Evolutionary conservation across 192 early-diverging fungal species (phyloP).

Genomic region (Diversispora epigaea): DNA sequence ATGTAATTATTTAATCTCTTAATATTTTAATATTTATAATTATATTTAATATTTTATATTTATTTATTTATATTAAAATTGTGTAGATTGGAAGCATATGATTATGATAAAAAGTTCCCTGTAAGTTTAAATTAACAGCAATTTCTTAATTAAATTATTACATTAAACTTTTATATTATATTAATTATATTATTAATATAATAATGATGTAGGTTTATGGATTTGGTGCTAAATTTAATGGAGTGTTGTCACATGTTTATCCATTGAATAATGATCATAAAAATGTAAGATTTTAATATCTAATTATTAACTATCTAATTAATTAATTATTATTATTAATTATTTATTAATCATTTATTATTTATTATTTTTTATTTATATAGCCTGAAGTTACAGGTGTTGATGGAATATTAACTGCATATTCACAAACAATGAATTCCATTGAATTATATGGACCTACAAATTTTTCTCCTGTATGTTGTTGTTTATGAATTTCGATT

Average conservation of each 20-base stretch:
- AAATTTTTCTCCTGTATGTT: slow-evolving; percentile 37
- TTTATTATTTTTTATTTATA: not conserved
- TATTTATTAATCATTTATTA: not conserved
- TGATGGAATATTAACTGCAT: slow-evolving; percentile 39
- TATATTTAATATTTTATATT: not conserved
- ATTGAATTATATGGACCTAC: slow-evolving; percentile 42
- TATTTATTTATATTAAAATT: not conserved
- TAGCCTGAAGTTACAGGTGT: slow-evolving; percentile 44
- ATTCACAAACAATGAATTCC: slow-evolving; percentile 40
- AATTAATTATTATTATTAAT: too few species aligned
- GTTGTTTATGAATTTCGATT: too few species aligned
- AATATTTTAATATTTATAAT: not conserved
- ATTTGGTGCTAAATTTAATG: slow-evolving; percentile 53
- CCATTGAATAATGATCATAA: slow-evolving; percentile 44
- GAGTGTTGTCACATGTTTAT: slow-evolving; percentile 48
- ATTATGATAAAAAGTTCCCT: slow-evolving; percentile 50
- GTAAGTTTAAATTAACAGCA: not conserved
- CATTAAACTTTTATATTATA: too few species aligned
- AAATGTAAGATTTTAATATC: slow-evolving; percentile 39
- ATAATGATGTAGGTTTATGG: slow-evolving; percentile 35
- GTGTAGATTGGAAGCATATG: slow-evolving; percentile 45
- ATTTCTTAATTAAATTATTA: too few species aligned
- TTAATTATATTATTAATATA: too few species aligned
- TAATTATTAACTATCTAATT: not conserved
- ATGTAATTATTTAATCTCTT: slow-evolving; percentile 14